A percentile compares a stretch with the other conserved stretches of the same genome.
Conservation (phyloP, 352 stramenopile genomes). For the Phytophthora fragariaefolia region DNA sequence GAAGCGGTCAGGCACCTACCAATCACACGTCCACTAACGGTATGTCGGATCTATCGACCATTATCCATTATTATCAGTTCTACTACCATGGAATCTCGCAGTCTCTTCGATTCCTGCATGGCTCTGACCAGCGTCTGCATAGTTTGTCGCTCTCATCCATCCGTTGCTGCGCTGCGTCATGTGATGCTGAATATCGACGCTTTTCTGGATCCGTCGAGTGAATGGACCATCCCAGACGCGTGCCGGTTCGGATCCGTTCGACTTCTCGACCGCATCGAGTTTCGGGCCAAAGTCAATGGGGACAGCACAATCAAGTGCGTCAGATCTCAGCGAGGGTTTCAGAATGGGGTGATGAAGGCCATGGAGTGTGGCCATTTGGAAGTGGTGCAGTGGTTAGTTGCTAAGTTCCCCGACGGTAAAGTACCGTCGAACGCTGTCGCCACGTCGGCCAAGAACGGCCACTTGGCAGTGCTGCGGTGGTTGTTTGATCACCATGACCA, state of each 20-base stretch:
- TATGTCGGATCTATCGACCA: too few species aligned
- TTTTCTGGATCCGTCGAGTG: constrained; percentile 16
- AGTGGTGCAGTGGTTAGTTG: constrained; percentile 33
- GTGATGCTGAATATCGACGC: constrained; percentile 16
- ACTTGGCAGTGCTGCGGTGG: constrained; percentile 35
- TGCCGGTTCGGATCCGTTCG: constrained; percentile 28
- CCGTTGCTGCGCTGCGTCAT: constrained; percentile 23
- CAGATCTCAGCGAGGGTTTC: constrained; percentile 9
- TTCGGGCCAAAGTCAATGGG: not conserved
- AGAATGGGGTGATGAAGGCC: constrained; percentile 1
- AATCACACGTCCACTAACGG: too few species aligned
- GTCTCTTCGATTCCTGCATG: too few species aligned
- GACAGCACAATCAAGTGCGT: not conserved
- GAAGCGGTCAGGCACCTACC: too few species aligned
- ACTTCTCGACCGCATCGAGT: constrained; percentile 28
- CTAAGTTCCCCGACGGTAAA: constrained; percentile 17
- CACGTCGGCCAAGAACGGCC: constrained; percentile 29
- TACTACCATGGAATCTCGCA: too few species aligned
- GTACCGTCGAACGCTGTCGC: constrained; percentile 27
- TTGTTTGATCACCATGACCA: constrained; percentile 39
- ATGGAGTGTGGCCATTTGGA: constrained; percentile 15
- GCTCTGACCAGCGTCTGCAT: constrained; percentile 23
- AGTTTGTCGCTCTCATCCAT: constrained; percentile 19
- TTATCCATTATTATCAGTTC: constrained; percentile 3
- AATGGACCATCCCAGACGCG: constrained; percentile 23